Evolutionary conservation across 2,329 filamentous ascomycete species (phyloP), one percentile per base, ranked within the genome.

Genomic region (Paraconiothyrium brasiliense): DNA sequence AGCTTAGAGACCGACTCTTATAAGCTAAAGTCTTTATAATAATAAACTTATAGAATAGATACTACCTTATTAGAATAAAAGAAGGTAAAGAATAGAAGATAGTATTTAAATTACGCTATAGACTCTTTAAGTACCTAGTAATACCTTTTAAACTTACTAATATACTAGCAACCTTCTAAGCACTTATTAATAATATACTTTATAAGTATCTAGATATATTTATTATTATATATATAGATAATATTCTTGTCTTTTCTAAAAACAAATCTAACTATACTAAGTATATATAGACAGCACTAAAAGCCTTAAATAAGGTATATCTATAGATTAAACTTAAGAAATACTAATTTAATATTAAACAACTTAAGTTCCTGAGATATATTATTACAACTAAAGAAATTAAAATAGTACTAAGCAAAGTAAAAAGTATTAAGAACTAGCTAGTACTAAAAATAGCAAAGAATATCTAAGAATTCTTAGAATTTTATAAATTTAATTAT

Each of bases 371-470:
- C 16, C 35, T 57, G 6, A 13, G 49, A 27, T 20, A 57, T 20
- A 20, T 57, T 39, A 49, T 57, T 57, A 57, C 43, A 50, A 57
- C n/a, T 20, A 49, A 37, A 37, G 1, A 14, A 37, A 37, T 37
- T 47, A 20, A 47, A 3, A 47, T 47, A 57, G 20, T 49, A 57
- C n/a, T 35, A 35, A 49, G 46, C 41, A 34, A 57, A 50, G 30
- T 57, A 41, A 22, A 49, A 24, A 32, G n/a, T 37, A 57, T 57
- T 47, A 47, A n/a, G 13, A 47, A 47, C 5, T 47, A 47, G 24
- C 20, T 22, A 47, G 11, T 47, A 47, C 44, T 47, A 47, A 47
- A 20, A 47, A 47, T 47, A 47, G n/a, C 4, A 14, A 47, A 47
- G 10, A 47, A 47, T 47, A 47, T 47, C n/a, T 47, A 47, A 27